Base-by-base conservation (phyloP, 1,139 yeast species). In the Candida sanyaensis region DNA sequence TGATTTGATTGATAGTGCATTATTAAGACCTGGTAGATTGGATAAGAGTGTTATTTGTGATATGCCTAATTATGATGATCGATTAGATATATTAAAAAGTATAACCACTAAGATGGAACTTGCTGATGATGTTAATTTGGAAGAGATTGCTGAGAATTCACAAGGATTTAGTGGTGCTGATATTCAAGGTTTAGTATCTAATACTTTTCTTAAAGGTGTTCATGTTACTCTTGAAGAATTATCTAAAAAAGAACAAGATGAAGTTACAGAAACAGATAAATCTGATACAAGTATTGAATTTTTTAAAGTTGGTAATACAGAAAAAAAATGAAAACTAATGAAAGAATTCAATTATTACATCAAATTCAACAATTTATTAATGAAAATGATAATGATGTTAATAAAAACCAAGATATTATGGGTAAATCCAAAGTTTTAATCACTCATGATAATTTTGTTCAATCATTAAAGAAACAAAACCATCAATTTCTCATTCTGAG, bases 91-190 rank as follows among this genome's bases (percentile, higher is more conserved):
- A 45, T 66, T 95, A 50, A 58, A 65, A 41, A 82, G 90, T 5
- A 81, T 88, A 43, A 78, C 86, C 5, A 68, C 68, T 26, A 80
- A 81, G 50, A 83, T 85, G 81, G 73, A 73, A 38, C 62, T 81
- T 24, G 68, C 61, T 6, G 66, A 65, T 1, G 85, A 77, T 44
- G 86, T 86, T 10, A 69, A 80, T 41, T 66, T 91, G 39, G 65
- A 66, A 1, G 74, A 67, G 12, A 71, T 91, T 44, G 93, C 96
- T 0, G 58, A 62, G 13, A 57, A 65, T 7, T 84, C 96, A 0
- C 81, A 76, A 1, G 97, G 97, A 0, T 92, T 81, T 59, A 88
- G 97, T 33, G 97, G 97, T 10, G 99, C 99, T 0, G 99, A 93
- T 68, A 72, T 93, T 64, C 98, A 92, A 67, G 97, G 97, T 0